A percentile compares a stretch with the other conserved stretches of the same genome.
phyloP scores from a whole-genome alignment of 306 rosid species.

The Albizia julibrissin region DNA sequence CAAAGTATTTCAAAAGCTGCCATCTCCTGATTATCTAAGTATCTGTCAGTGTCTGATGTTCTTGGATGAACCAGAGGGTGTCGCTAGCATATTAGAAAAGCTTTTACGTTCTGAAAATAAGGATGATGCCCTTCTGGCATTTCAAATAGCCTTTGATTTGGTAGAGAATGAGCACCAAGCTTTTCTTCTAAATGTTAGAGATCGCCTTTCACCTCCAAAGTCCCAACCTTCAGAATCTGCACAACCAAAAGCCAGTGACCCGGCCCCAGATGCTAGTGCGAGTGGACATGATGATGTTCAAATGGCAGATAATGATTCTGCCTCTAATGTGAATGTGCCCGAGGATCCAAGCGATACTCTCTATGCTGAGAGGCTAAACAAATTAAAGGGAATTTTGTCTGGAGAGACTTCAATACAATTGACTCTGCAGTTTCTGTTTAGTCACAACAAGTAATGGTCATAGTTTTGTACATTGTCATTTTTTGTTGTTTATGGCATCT shows the following conservation, averaged over 20 bases:
- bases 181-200: conserved; percentile 81
- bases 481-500: conserved; percentile 28
- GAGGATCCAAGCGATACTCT: conserved; percentile 78
- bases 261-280: conserved; percentile 57
- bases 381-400: conserved; percentile 88
- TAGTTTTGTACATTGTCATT: conserved; percentile 6
- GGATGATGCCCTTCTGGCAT: conserved; percentile 91
- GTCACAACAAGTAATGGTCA: conserved; percentile 89
- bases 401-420: conserved; percentile 93
- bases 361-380: conserved; percentile 81
- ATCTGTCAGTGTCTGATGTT: conserved; percentile 97
- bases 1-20: conserved; percentile 87
- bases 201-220: conserved; percentile 72
- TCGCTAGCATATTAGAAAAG: conserved; percentile 84
- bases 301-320: conserved; percentile 69
- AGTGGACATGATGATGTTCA: conserved; percentile 71
- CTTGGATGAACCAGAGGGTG: conserved; percentile 91
- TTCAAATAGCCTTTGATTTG: conserved; percentile 94
- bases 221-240: conserved; percentile 52
- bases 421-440: conserved; percentile 91
- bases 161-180: conserved; percentile 98
- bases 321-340: conserved; percentile 38
- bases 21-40: conserved; percentile 95
- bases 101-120: conserved; percentile 87
- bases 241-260: conserved; percentile 56